Conservation (phyloP, 495 filamentous ascomycete genomes). For the Daldinia decipiens region DNA sequence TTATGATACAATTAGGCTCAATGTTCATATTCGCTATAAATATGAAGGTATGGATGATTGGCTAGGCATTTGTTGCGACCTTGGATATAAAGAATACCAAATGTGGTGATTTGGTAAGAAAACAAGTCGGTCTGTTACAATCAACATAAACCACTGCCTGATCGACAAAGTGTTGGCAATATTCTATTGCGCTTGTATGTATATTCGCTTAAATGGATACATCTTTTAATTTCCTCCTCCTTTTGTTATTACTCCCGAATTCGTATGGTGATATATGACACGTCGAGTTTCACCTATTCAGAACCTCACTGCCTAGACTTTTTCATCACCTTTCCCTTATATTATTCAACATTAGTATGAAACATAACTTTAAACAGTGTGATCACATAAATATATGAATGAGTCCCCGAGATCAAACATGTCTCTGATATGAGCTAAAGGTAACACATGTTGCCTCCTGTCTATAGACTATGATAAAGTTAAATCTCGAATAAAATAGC, state of each 20-base stretch:
- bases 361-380: too few relatives aligned
- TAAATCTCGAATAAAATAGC: too few relatives aligned
- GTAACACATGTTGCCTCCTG: too few relatives aligned
- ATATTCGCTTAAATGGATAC: background rate
- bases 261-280: background rate
- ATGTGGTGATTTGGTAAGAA: background rate
- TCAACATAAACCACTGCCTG: background rate
- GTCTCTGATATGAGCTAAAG: too few relatives aligned
- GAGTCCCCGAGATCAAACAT: too few relatives aligned
- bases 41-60: background rate
- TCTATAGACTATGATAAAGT: too few relatives aligned
- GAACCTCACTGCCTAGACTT: too few relatives aligned
- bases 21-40: constrained; percentile 2
- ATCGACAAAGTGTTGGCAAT: background rate
- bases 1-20: constrained; percentile 2
- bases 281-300: too few relatives aligned
- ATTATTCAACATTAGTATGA: too few relatives aligned
- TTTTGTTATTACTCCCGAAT: background rate
- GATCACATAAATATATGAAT: background rate
- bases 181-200: background rate
- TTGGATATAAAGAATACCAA: background rate
- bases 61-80: background rate
- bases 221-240: background rate
- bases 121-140: background rate
- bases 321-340: too few relatives aligned